These are phyloP conservation scores for Ophiostoma sp. DNA, from an alignment of 2,329 filamentous ascomycete genomes.

Conservation along the genomic window DNA sequence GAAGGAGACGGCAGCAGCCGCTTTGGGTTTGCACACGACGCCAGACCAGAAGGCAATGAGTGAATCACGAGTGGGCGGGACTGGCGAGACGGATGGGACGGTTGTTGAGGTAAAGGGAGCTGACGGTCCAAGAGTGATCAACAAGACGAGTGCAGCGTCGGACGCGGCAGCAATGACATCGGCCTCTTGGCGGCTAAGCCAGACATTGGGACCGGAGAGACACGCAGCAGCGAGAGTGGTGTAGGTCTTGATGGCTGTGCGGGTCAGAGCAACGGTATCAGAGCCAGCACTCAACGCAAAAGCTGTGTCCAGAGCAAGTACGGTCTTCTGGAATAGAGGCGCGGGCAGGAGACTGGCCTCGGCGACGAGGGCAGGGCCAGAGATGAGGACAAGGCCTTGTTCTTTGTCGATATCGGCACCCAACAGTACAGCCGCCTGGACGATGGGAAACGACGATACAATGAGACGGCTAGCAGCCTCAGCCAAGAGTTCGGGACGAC, in stretches of 20 bases:
- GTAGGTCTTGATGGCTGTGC: neutral
- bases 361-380: constrained; percentile 33
- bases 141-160: constrained; percentile 51
- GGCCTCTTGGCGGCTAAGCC: constrained; percentile 52
- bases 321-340: constrained; percentile 13
- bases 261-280: neutral
- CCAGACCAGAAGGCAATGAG: constrained; percentile 49
- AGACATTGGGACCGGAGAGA: constrained; percentile 32
- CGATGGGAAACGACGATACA: constrained; percentile 50
- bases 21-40: constrained; percentile 38
- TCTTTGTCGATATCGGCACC: neutral
- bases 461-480: constrained; percentile 62
- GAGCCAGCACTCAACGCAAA: constrained; percentile 31
- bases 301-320: neutral
- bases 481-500: constrained; percentile 65
- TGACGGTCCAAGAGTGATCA: constrained; percentile 37
- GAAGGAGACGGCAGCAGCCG: constrained; percentile 18
- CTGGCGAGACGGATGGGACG: constrained; percentile 24
- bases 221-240: constrained; percentile 9
- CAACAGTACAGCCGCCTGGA: constrained; percentile 42
- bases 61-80: neutral
- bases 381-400: constrained; percentile 30
- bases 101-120: constrained; percentile 42
- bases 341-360: neutral
- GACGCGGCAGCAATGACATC: constrained; percentile 53